Percentiles rank a stretch among this genome's conserved stretches.
Evolutionary conservation across 495 filamentous ascomycete genomes (phyloP).

Genomic region (Aspergillus kassunensis): DNA sequence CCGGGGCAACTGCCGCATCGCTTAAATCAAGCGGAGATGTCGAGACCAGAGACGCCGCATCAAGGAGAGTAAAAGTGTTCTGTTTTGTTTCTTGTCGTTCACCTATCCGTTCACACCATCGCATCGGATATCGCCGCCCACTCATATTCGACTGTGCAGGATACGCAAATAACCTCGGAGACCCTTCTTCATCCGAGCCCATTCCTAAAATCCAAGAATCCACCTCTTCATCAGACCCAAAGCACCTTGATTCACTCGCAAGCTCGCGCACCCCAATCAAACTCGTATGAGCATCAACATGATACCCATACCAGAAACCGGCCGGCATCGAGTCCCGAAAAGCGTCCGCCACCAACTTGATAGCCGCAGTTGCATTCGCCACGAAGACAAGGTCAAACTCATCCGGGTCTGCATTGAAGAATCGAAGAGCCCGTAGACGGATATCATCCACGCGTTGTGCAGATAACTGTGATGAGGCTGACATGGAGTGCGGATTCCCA

Average conservation of each 20-base stretch:
- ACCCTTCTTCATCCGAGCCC: slow-evolving; percentile 20
- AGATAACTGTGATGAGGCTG: slow-evolving; percentile 72
- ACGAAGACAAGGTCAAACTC: slow-evolving; percentile 89
- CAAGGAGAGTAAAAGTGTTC: slow-evolving; percentile 67
- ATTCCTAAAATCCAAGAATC: slow-evolving; percentile 58
- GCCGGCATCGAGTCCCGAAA: slow-evolving; percentile 54
- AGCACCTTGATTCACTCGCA: slow-evolving; percentile 61
- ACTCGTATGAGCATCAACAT: slow-evolving; percentile 83
- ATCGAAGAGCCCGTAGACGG: slow-evolving; percentile 64
- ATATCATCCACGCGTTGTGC: slow-evolving; percentile 71
- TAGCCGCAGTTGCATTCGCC: slow-evolving; percentile 85
- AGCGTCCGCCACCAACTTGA: slow-evolving; percentile 79
- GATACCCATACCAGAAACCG: slow-evolving; percentile 81
- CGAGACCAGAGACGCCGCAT: slow-evolving; percentile 80
- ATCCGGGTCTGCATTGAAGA: slow-evolving; percentile 80
- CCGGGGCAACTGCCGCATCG: slow-evolving; percentile 58
- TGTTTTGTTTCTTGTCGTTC: slow-evolving; percentile 14
- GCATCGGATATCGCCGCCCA: slow-evolving; percentile 68
- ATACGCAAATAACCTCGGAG: slow-evolving; percentile 65
- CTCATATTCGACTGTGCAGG: slow-evolving; percentile 94
- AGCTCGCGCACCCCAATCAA: slow-evolving; percentile 78
- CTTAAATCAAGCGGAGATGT: slow-evolving; percentile 73
- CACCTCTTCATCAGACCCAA: slow-evolving; percentile 61
- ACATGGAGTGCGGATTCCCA: slow-evolving; percentile 90
- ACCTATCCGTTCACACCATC: slow-evolving; percentile 61